A percentile compares a stretch with the other conserved stretches of the same genome.
Conservation (phyloP, 441 rosid genomes). For the Pelargonium citronellum region DNA sequence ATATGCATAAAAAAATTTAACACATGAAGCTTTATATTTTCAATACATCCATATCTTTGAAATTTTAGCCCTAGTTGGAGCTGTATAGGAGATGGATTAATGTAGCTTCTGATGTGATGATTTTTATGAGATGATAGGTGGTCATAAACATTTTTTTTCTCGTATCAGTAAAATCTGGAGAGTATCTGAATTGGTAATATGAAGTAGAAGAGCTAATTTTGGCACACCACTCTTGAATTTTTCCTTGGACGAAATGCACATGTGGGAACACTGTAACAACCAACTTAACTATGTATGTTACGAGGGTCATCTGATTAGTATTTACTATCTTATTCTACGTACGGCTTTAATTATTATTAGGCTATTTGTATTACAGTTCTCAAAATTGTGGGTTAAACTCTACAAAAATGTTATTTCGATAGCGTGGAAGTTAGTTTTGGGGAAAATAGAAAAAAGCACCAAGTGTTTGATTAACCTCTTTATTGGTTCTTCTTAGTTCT, state of each 20-base stretch:
- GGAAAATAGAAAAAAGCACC: too few species aligned
- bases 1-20: too few species aligned
- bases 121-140: neutral
- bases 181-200: neutral
- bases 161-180: neutral
- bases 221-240: neutral
- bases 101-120: neutral
- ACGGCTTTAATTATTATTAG: too few species aligned
- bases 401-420: too few species aligned
- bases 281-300: neutral
- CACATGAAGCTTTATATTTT: neutral
- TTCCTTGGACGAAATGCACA: neutral
- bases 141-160: constrained; percentile 1
- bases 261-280: neutral
- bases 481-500: too few species aligned
- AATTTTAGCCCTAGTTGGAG: neutral
- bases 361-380: too few species aligned
- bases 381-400: too few species aligned
- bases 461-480: too few species aligned
- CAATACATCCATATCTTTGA: neutral
- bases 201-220: neutral
- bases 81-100: neutral
- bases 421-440: too few species aligned
- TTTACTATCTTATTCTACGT: too few species aligned
- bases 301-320: too few species aligned